These are phyloP conservation scores for Cytospora leucostoma DNA, from an alignment of 2,329 filamentous ascomycete genomes.

Conservation along the genomic window DNA sequence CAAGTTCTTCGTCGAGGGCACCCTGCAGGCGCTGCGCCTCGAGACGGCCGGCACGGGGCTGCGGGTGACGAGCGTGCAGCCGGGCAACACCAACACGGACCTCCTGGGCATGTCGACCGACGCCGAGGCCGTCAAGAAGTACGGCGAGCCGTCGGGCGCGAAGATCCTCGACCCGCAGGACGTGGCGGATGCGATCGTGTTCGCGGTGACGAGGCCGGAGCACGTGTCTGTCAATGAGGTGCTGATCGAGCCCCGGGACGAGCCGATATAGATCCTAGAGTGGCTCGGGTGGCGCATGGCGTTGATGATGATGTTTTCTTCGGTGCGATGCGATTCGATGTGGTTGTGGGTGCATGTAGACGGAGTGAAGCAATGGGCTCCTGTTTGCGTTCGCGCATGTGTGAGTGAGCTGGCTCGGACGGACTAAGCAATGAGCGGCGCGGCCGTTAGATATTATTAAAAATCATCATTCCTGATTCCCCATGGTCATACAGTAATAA, in stretches of 20 bases:
- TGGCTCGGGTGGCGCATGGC: neutral
- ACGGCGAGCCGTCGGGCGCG: slow-evolving; percentile 72
- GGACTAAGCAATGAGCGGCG: no score
- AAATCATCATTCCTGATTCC: no score
- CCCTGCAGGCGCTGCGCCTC: slow-evolving; percentile 71
- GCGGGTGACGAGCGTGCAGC: slow-evolving; percentile 73
- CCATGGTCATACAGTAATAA: no score
- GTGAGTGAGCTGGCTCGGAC: no score
- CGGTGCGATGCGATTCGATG: neutral
- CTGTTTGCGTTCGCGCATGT: no score
- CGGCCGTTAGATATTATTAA: no score
- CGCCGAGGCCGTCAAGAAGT: slow-evolving; percentile 75
- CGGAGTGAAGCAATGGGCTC: neutral
- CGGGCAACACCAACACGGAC: slow-evolving; percentile 75
- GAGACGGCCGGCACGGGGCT: slow-evolving; percentile 76
- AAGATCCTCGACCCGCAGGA: slow-evolving; percentile 74
- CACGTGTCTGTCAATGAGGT: slow-evolving; percentile 82
- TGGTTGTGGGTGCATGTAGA: neutral
- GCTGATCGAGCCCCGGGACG: slow-evolving; percentile 74
- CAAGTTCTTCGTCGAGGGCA: slow-evolving; percentile 85
- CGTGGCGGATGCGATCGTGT: slow-evolving; percentile 72
- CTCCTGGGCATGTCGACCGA: slow-evolving; percentile 75
- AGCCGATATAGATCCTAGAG: slow-evolving; percentile 59
- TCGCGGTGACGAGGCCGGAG: slow-evolving; percentile 70
- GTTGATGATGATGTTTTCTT: neutral